These are phyloP conservation scores for Dryadomyces quercus-mongolicae DNA, from an alignment of 2,329 filamentous ascomycete species.

Conservation along the genomic window DNA sequence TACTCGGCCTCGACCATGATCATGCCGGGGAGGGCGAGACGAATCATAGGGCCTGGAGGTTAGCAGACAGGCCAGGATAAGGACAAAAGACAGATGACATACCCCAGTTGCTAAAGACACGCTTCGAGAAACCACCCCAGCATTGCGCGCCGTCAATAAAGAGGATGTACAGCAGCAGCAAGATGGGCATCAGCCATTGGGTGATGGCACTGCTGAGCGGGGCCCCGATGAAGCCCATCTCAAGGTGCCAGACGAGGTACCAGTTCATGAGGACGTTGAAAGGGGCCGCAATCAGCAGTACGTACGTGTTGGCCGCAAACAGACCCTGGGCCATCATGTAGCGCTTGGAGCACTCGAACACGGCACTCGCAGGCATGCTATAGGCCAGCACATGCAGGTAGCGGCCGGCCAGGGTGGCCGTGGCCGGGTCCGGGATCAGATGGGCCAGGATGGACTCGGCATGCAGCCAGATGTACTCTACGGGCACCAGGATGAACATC, in stretches of 20 bases:
- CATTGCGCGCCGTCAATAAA: conserved; percentile 62
- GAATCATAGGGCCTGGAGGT: conserved; percentile 58
- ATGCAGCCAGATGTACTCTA: conserved; percentile 56
- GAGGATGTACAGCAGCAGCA: conserved; percentile 63
- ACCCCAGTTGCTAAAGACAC: conserved; percentile 61
- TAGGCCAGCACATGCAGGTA: conserved; percentile 61
- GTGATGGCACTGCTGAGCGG: conserved; percentile 67
- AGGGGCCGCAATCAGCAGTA: conserved; percentile 63
- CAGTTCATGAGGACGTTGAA: conserved; percentile 69
- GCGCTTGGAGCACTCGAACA: conserved; percentile 66
- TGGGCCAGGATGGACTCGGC: conserved; percentile 49
- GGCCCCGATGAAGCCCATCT: conserved; percentile 61
- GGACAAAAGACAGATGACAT: conserved; percentile 25
- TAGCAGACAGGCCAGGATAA: not conserved
- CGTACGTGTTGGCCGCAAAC: conserved; percentile 69
- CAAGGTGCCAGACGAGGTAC: conserved; percentile 62
- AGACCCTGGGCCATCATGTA: conserved; percentile 75
- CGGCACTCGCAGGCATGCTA: conserved; percentile 63
- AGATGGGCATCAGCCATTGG: conserved; percentile 59
- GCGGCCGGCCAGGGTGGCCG: conserved; percentile 57
- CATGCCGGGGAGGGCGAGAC: conserved; percentile 76
- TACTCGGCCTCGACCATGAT: conserved; percentile 93
- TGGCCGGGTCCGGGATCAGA: conserved; percentile 60
- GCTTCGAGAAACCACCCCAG: conserved; percentile 67
- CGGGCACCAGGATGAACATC: conserved; percentile 55